A percentile compares a stretch with the other conserved stretches of the same genome.
phyloP scores from a whole-genome alignment of 495 filamentous ascomycete genomes.

The Talaromyces stipitatus region DNA sequence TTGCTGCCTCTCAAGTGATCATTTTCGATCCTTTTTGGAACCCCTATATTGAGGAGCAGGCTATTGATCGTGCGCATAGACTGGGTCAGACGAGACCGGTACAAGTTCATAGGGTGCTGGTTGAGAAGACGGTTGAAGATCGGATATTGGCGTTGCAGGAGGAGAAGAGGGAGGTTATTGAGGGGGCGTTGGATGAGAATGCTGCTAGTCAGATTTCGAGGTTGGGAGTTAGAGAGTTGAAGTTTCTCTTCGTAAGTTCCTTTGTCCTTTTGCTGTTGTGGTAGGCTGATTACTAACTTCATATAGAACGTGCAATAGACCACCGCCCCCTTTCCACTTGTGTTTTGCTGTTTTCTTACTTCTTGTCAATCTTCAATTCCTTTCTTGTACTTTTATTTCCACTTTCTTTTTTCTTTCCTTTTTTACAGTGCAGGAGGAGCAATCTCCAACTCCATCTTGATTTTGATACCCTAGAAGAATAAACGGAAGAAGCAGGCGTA shows the following conservation, averaged over 20 bases:
- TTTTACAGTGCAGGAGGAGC: not conserved
- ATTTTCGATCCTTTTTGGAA: conserved; percentile 97
- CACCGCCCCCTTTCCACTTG: no score
- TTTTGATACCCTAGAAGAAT: no score
- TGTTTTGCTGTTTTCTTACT: no score
- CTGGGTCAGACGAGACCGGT: conserved; percentile 76
- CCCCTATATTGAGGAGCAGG: conserved; percentile 89
- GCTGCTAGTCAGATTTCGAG: conserved; percentile 55
- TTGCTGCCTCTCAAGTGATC: conserved; percentile 80
- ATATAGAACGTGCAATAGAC: conserved; percentile 8
- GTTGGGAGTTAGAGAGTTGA: conserved; percentile 56
- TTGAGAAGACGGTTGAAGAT: conserved; percentile 79
- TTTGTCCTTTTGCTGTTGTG: conserved; percentile 1
- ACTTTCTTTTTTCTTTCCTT: not conserved
- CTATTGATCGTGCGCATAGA: conserved; percentile 86
- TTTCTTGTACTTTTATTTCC: conserved; percentile 4
- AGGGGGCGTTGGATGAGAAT: conserved; percentile 76
- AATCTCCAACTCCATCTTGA: no score
- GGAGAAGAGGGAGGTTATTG: conserved; percentile 70
- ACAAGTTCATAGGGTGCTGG: conserved; percentile 71
- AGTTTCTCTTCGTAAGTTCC: conserved; percentile 60
- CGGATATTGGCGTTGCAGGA: conserved; percentile 83
- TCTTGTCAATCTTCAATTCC: not conserved
- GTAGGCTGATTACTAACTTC: not conserved
- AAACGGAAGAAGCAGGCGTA: no score